Percentiles rank a stretch among this genome's conserved stretches.
Evolutionary conservation across 2,329 filamentous ascomycete genomes (phyloP).

Genomic region (Botrytis fabae): DNA sequence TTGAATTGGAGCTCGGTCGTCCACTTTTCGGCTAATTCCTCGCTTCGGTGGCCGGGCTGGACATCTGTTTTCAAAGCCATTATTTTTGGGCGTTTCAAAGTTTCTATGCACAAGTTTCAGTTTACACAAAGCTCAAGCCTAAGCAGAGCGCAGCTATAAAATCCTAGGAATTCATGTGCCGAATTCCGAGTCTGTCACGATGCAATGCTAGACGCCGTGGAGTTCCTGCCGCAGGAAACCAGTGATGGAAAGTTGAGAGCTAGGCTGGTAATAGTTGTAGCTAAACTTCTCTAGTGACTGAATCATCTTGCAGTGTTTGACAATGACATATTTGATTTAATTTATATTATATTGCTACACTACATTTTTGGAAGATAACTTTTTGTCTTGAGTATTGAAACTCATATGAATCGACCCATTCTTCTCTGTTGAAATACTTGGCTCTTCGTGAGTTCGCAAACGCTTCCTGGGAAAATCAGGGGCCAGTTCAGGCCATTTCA

Average conservation of each 20-base stretch:
- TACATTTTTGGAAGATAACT: background rate
- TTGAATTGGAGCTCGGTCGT: background rate
- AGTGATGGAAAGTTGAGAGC: conserved; percentile 47
- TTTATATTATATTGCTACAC: background rate
- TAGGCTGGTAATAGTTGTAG: conserved; percentile 34
- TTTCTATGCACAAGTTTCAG: background rate
- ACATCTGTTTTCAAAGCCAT: background rate
- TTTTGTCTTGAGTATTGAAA: background rate
- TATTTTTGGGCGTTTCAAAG: background rate
- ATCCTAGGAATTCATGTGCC: background rate
- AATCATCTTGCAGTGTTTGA: background rate
- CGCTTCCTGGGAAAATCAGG: background rate
- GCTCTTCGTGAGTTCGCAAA: background rate
- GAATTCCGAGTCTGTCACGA: conserved; percentile 46
- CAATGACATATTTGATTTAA: background rate
- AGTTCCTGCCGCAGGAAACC: conserved; percentile 49
- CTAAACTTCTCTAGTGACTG: background rate
- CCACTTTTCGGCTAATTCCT: background rate
- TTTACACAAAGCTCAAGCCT: background rate
- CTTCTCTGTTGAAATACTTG: background rate
- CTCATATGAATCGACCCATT: background rate
- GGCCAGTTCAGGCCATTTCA: background rate
- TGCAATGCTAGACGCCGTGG: conserved; percentile 44
- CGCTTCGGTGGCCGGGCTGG: background rate
- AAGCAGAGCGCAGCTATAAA: background rate